Conservation (phyloP, 768 basidiomycete genomes). For the Gymnopilus junonius region DNA sequence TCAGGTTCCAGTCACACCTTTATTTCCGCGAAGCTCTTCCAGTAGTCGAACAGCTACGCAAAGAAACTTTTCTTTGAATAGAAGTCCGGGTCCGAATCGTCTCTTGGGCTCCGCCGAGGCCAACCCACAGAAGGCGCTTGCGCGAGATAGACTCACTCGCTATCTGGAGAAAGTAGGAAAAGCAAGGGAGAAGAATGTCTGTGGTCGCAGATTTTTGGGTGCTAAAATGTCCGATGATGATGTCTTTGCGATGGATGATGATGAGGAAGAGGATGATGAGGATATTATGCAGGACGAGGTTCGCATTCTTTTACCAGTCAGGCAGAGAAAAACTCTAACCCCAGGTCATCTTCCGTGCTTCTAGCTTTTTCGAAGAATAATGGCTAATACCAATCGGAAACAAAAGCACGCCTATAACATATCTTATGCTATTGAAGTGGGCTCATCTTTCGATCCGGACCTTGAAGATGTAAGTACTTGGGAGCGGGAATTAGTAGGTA, state of each 20-base stretch:
- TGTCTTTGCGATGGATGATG: slow-evolving; percentile 53
- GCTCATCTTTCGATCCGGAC: slow-evolving; percentile 77
- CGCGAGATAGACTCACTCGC: slow-evolving; percentile 63
- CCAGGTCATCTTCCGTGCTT: neutral
- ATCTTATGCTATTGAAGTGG: slow-evolving; percentile 71
- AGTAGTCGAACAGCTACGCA: neutral
- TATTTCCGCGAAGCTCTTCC: slow-evolving; percentile 4
- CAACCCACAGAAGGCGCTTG: slow-evolving; percentile 55
- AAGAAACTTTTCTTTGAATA: neutral
- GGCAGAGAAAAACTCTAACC: slow-evolving; percentile 3
- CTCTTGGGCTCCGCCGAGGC: neutral
- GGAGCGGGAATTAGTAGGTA: slow-evolving; percentile 60
- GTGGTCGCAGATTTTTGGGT: slow-evolving; percentile 35
- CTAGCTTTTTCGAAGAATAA: slow-evolving; percentile 70
- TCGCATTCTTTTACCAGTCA: slow-evolving; percentile 10
- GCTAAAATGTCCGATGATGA: slow-evolving; percentile 53
- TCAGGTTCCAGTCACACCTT: slow-evolving; percentile 29
- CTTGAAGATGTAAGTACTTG: slow-evolving; percentile 63
- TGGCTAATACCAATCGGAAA: slow-evolving; percentile 56
- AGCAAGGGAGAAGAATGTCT: slow-evolving; percentile 54
- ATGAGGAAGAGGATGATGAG: slow-evolving; percentile 65
- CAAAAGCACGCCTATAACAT: slow-evolving; percentile 57
- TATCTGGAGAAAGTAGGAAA: slow-evolving; percentile 67
- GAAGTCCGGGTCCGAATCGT: neutral
- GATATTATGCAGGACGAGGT: slow-evolving; percentile 68